Evolutionary conservation across 805 yeast genomes (phyloP), one percentile per base, ranked within the genome.

Genomic region (Pichia occidentalis): DNA sequence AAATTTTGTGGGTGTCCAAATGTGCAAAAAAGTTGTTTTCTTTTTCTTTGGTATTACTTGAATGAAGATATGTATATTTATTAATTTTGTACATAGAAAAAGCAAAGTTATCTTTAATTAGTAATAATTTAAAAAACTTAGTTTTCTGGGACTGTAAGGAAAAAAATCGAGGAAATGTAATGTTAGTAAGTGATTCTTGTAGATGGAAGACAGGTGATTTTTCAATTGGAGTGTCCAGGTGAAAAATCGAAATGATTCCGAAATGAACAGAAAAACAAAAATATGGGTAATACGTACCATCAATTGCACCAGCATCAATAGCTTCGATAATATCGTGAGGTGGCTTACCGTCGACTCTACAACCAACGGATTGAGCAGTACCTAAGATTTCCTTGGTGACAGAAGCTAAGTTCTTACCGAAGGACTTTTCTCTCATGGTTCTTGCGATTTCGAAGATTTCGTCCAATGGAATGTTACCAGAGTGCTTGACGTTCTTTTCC

Each of bases 401-500:
- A 49, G 97, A 92, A 54, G 94, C 86, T 68, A 92, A 82, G 72
- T 63, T 85, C 85, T 87, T 90, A 77, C 98, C 96, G 71, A 92
- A 86, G 51, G 97, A 87, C 77, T 92, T 92, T 69, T 83, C 86
- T 70, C 77, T 81, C 97, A 92, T 90, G 66, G 81, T 81, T 75
- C 96, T 88, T 62, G 98, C 97, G 65, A 92, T 84, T 68, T 87
- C 95, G 70, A 76, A 77, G 73, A 92, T 85, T 74, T 90, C 96
- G 63, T 87, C 95, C 63, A 92, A 77, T 63, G 95, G 86, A 64
- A 92, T 79, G 90, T 90, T 92, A 77, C 98, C 98, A 68, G 80
- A 80, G 85, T 92, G 98, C 80, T 88, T 87, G 71, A 92, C 85
- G 77, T 92, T 90, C 92, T 92, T 92, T 68, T 92, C 97, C 95